Conservation (phyloP, 148 eudicot genomes). For the Cornus suecica region DNA sequence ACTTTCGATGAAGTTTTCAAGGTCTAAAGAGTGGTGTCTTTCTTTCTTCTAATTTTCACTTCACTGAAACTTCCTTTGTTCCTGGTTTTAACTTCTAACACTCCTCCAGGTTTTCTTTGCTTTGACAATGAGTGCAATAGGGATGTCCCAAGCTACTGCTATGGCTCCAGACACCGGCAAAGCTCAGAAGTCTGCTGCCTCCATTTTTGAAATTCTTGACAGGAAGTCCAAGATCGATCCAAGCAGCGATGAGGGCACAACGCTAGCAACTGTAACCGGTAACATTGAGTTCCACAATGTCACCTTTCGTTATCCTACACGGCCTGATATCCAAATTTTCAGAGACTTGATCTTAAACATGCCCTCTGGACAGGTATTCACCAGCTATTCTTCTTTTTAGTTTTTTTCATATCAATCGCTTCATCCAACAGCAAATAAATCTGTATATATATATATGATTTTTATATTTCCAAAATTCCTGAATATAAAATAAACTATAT, state of each 20-base stretch:
- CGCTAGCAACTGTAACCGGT: not conserved
- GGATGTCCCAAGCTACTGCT: not conserved
- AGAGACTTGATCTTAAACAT: constrained; percentile 60
- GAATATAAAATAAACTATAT: too few relatives aligned
- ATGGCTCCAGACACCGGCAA: not conserved
- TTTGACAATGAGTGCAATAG: not conserved
- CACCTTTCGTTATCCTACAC: constrained; percentile 71
- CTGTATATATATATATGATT: too few relatives aligned
- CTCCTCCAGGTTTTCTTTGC: not conserved
- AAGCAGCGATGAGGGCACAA: constrained; percentile 44
- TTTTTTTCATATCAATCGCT: not conserved
- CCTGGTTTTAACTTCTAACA: not conserved
- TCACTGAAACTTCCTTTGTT: not conserved
- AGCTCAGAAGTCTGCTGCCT: not conserved
- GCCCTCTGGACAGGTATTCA: constrained; percentile 70
- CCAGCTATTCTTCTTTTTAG: not conserved
- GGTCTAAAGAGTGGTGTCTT: not conserved
- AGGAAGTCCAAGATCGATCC: constrained; percentile 69
- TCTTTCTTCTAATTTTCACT: not conserved
- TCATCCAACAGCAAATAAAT: too few relatives aligned
- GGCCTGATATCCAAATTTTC: constrained; percentile 77
- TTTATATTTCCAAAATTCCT: too few relatives aligned
- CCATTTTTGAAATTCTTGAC: constrained; percentile 58
- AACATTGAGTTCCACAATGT: constrained; percentile 53
- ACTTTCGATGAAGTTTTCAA: not conserved